Percentiles rank a stretch among this genome's conserved stretches.
Evolutionary conservation across 2,329 filamentous ascomycete species (phyloP).

Genomic region (Microcera coccophila): DNA sequence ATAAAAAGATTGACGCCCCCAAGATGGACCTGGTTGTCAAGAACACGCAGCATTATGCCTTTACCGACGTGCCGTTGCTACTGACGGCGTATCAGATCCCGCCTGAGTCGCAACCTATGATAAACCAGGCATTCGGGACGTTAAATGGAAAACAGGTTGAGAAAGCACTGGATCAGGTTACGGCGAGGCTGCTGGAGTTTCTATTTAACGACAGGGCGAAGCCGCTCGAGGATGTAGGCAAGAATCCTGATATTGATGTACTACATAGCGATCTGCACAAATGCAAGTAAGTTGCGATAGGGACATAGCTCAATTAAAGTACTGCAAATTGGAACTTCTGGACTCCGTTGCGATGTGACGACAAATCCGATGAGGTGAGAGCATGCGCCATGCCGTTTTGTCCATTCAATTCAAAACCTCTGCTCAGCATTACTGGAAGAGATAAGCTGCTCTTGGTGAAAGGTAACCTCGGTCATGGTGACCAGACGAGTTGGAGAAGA

Average conservation of each 20-base stretch:
- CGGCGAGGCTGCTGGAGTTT: slow-evolving; percentile 2
- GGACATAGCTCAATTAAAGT: too few relatives aligned
- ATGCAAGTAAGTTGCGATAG: not conserved
- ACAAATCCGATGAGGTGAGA: too few relatives aligned
- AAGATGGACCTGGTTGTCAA: slow-evolving; percentile 10
- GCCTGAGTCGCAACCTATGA: not conserved
- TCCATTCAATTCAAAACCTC: too few relatives aligned
- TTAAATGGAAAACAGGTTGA: slow-evolving; percentile 6
- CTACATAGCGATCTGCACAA: slow-evolving; percentile 1
- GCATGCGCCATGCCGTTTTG: too few relatives aligned
- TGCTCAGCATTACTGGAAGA: too few relatives aligned
- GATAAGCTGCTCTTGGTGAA: too few relatives aligned
- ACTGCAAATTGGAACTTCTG: too few relatives aligned
- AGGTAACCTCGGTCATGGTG: too few relatives aligned
- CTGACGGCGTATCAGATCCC: not conserved
- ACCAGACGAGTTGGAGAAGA: too few relatives aligned
- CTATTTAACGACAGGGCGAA: slow-evolving; percentile 4
- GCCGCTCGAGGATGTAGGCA: slow-evolving; percentile 3
- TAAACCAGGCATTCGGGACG: slow-evolving; percentile 1
- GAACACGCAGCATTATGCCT: slow-evolving; percentile 1
- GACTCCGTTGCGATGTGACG: too few relatives aligned
- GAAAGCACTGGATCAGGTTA: slow-evolving; percentile 4
- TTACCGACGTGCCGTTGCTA: slow-evolving; percentile 11
- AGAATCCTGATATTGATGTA: slow-evolving; percentile 6
- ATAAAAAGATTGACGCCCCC: slow-evolving; percentile 3